phyloP scores from a whole-genome alignment of 441 rosid genomes.

The Lepidium campestre region DNA sequence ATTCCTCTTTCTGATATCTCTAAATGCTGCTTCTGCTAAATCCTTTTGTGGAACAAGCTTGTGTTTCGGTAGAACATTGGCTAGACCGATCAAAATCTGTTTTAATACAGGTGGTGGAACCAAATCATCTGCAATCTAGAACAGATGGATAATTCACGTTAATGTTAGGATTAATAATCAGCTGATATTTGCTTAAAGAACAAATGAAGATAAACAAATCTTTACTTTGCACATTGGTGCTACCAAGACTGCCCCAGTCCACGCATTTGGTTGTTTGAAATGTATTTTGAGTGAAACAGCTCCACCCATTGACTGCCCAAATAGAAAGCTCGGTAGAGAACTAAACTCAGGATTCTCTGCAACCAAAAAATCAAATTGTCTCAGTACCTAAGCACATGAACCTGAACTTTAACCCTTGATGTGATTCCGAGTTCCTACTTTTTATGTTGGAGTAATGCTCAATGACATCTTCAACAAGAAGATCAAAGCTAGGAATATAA shows the following conservation, averaged over 20 bases:
- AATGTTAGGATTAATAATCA: not conserved
- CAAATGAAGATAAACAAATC: not conserved
- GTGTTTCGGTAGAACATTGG: conserved; percentile 62
- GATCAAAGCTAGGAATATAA: conserved; percentile 63
- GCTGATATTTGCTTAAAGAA: not conserved
- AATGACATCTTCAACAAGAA: conserved; percentile 71
- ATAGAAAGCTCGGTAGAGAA: conserved; percentile 60
- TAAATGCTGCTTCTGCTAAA: conserved; percentile 78
- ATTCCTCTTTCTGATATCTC: conserved; percentile 54
- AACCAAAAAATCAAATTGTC: conserved; percentile 4
- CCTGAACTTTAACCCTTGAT: not conserved
- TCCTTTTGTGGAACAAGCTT: conserved; percentile 88
- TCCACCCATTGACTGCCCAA: conserved; percentile 95
- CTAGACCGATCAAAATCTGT: conserved; percentile 61
- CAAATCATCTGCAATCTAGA: conserved; percentile 85
- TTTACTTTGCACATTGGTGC: conserved; percentile 98
- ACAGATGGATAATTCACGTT: not conserved
- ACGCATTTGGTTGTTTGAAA: conserved; percentile 69
- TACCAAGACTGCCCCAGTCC: conserved; percentile 84
- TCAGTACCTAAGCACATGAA: not conserved
- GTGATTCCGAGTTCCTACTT: conserved; percentile 35
- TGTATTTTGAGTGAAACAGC: conserved; percentile 84
- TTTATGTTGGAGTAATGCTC: conserved; percentile 68
- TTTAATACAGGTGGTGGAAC: conserved; percentile 57
- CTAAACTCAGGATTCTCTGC: conserved; percentile 52